Conservation (phyloP, 495 filamentous ascomycete genomes). For the Neurospora pannonica region DNA sequence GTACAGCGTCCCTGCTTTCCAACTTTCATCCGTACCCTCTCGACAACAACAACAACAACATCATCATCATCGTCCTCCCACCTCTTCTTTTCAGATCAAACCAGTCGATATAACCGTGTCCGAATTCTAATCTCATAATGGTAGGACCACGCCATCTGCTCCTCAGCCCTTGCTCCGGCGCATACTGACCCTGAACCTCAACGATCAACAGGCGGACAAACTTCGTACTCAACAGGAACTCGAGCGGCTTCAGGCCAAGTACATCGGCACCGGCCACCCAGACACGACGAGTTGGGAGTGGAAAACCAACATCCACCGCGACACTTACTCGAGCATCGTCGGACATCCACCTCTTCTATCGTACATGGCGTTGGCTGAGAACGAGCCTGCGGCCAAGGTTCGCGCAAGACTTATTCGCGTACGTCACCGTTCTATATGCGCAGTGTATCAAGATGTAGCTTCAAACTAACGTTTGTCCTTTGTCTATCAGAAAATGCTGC, state of each 20-base stretch:
- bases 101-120: background rate
- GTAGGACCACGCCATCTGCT: background rate
- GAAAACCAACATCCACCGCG: conserved; percentile 82
- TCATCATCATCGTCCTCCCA: background rate
- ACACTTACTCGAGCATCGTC: conserved; percentile 72
- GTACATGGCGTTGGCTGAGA: conserved; percentile 86
- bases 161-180: background rate
- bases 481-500: conserved; percentile 64
- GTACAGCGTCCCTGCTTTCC: background rate
- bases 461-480: background rate
- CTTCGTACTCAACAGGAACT: conserved; percentile 95
- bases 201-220: conserved; percentile 68
- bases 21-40: background rate
- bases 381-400: conserved; percentile 68
- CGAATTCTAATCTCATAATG: background rate
- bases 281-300: conserved; percentile 97
- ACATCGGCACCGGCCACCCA: conserved; percentile 94
- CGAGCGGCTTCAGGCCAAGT: conserved; percentile 86
- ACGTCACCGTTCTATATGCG: conserved; percentile 1
- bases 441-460: background rate
- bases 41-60: background rate
- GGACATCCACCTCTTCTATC: conserved; percentile 81
- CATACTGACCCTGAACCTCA: background rate
- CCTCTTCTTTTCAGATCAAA: background rate
- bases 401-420: conserved; percentile 68